phyloP scores from a whole-genome alignment of 2,329 filamentous ascomycete species.

The Xylariaceae sp. region DNA sequence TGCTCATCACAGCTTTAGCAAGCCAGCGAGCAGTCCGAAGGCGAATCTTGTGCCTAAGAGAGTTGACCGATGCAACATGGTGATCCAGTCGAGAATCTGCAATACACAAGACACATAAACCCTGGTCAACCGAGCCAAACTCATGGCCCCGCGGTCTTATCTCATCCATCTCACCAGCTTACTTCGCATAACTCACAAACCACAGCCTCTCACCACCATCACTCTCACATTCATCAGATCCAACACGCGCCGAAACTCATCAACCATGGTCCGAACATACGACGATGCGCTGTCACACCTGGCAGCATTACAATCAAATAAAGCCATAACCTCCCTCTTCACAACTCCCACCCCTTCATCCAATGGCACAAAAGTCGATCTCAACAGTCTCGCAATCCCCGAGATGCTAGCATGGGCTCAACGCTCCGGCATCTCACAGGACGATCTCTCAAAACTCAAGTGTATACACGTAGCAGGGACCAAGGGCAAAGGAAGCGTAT shows the following conservation, averaged over 20 bases:
- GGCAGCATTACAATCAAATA: slow-evolving; percentile 76
- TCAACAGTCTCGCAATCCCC: slow-evolving; percentile 73
- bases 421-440: slow-evolving; percentile 66
- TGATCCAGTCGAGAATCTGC: too few species aligned
- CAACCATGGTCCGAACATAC: slow-evolving; percentile 39
- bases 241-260: neutral
- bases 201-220: neutral
- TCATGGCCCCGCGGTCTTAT: too few species aligned
- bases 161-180: too few species aligned
- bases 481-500: slow-evolving; percentile 90
- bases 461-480: slow-evolving; percentile 86
- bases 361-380: slow-evolving; percentile 36
- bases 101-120: too few species aligned
- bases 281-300: slow-evolving; percentile 70
- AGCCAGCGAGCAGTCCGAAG: too few species aligned
- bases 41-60: too few species aligned
- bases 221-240: neutral
- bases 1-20: too few species aligned
- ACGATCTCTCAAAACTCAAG: slow-evolving; percentile 34
- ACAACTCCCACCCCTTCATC: slow-evolving; percentile 25
- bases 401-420: slow-evolving; percentile 77
- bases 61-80: too few species aligned
- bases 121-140: too few species aligned
- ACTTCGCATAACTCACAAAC: neutral
- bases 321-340: slow-evolving; percentile 55